Evolutionary conservation across 2,329 filamentous ascomycete genomes (phyloP).

Genomic region (Tolypocladium capitatum): DNA sequence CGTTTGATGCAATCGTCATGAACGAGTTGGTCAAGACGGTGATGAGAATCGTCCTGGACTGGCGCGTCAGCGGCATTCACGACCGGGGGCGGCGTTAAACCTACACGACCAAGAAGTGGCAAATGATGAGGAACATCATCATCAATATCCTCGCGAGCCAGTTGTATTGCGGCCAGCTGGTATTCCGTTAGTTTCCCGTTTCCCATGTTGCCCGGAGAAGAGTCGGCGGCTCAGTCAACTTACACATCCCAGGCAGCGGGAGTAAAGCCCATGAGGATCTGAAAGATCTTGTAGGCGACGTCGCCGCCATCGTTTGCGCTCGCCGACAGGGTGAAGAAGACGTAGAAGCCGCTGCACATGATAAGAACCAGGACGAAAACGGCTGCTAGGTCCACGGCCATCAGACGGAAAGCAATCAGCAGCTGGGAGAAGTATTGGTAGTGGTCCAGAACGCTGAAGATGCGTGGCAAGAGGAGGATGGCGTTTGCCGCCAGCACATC

Average conservation of each 20-base stretch:
- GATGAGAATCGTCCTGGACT: conserved; percentile 64
- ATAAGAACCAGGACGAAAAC: conserved; percentile 76
- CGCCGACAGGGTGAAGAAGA: conserved; percentile 78
- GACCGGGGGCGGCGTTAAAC: conserved; percentile 9
- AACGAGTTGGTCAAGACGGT: conserved; percentile 95
- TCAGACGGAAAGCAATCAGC: conserved; percentile 83
- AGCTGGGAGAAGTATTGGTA: conserved; percentile 94
- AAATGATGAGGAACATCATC: conserved; percentile 78
- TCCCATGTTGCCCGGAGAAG: too few relatives aligned
- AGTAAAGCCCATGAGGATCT: conserved; percentile 91
- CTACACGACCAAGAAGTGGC: conserved; percentile 81
- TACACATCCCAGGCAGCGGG: conserved; percentile 87
- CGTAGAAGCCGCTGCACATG: conserved; percentile 86
- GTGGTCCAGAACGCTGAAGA: conserved; percentile 88
- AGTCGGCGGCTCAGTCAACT: conserved; percentile 13
- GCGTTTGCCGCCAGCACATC: conserved; percentile 89
- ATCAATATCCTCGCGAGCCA: conserved; percentile 63
- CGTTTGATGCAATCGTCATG: conserved; percentile 87
- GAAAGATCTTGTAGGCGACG: conserved; percentile 84
- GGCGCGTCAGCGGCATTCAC: conserved; percentile 1
- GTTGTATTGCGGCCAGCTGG: conserved; percentile 60
- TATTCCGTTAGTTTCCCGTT: conserved; percentile 5
- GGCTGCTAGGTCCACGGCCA: conserved; percentile 80
- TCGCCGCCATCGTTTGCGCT: conserved; percentile 55
- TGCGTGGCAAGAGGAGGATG: conserved; percentile 74